These are phyloP conservation scores for Macrolepiota fuliginosa DNA, from an alignment of 768 basidiomycete genomes.

Conservation along the genomic window DNA sequence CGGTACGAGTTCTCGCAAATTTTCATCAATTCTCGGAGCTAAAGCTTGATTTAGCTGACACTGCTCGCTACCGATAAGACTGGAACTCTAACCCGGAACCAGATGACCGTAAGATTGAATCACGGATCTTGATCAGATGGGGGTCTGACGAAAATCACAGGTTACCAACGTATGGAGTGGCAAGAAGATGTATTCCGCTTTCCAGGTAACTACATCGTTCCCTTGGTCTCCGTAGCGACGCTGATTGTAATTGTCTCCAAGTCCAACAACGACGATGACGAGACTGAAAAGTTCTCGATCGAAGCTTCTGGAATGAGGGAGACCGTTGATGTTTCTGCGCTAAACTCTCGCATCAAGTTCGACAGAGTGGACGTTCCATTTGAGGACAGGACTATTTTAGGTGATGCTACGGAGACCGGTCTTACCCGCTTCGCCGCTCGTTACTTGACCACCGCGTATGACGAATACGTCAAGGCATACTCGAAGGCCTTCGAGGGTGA, in stretches of 20 bases:
- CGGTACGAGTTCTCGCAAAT: conserved; percentile 25
- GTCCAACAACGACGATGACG: conserved; percentile 67
- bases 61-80: conserved; percentile 73
- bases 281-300: conserved; percentile 47
- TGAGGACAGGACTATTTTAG: conserved; percentile 57
- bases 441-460: conserved; percentile 48
- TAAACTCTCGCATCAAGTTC: conserved; percentile 72
- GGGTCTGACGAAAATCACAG: conserved; percentile 21
- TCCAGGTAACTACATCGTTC: conserved; percentile 38
- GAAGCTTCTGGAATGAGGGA: conserved; percentile 60
- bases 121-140: background rate
- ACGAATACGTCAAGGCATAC: conserved; percentile 44
- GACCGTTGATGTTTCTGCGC: conserved; percentile 59
- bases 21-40: background rate
- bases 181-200: conserved; percentile 58
- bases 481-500: conserved; percentile 62
- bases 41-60: conserved; percentile 43
- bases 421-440: conserved; percentile 65
- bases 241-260: conserved; percentile 16
- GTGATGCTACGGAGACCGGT: conserved; percentile 78
- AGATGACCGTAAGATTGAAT: conserved; percentile 53
- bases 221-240: background rate
- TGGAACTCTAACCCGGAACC: conserved; percentile 67
- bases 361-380: conserved; percentile 63
- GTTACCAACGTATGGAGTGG: conserved; percentile 70